Base-by-base conservation (phyloP, 2,329 filamentous ascomycete genomes). In the Epicoccum nigrum region DNA sequence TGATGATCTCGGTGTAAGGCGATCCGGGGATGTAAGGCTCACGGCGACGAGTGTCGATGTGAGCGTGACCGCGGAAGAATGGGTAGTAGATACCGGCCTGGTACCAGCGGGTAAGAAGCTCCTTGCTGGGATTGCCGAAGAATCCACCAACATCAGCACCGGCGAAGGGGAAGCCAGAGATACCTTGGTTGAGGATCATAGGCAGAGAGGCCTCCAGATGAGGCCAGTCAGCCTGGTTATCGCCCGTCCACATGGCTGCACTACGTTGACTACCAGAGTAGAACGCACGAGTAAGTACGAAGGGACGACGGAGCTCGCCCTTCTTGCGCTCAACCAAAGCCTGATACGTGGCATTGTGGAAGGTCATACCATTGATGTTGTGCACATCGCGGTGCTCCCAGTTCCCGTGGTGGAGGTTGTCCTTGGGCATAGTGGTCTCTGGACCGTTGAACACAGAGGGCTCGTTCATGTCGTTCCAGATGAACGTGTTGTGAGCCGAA, bases 391-490 rank as follows among this genome's bases (percentile, higher is more conserved):
- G 89, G 72, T 99, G 94, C 74, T 99, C 94, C 94, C 94, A 99
- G 68, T 88, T 85, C 44, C 85, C 92, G 67, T 89, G 78, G 71
- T 99, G 94, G 23, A 99, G 76, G 71, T 99, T 99, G 78, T 99
- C 94, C 76, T 97, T 97, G 55, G 94, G 94, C 92, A 97, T 97
- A 4, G 93, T 97, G 3, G 92, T 96, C 74, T 99, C 94, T 0
- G 94, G 94, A 0, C 94, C 94, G 71, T 97, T 97, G 80, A 99
- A 99, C 1, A 99, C 94, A 0, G 94, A 97, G 0, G 94, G 94
- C 77, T 99, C 94, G 70, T 97, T 97, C 94, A 99, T 99, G 73
- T 99, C 94, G 73, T 99, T 99, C 94, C 94, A 99, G 65, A 99
- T 85, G 74, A 91, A 97, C 0, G 90, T 87, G 73, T 97, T 99